A percentile compares a stretch with the other conserved stretches of the same genome.
Conservation (phyloP, 371 early-diverging fungal genomes). For the Mortierella sp. region DNA sequence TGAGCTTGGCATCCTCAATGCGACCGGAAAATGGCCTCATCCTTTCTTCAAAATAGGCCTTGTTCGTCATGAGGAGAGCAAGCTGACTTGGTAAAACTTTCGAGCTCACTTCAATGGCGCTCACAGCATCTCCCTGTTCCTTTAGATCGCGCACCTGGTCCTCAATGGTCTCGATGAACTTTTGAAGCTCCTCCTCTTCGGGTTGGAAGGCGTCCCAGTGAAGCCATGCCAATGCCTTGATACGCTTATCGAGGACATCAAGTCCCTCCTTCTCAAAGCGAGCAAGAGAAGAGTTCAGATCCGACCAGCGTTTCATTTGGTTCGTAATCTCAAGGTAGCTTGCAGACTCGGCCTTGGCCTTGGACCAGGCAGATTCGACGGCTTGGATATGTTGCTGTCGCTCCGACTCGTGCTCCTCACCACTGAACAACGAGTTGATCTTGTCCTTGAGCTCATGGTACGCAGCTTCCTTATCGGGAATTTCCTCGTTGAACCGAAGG, state of each 20-base stretch:
- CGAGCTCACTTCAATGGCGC: background rate
- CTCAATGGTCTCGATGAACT: conserved; percentile 24
- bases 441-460: conserved; percentile 23
- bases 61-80: conserved; percentile 29
- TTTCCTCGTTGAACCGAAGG: conserved; percentile 7
- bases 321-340: conserved; percentile 25
- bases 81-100: conserved; percentile 15
- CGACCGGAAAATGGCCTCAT: conserved; percentile 19
- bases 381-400: conserved; percentile 13
- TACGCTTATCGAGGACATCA: conserved; percentile 45
- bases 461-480: conserved; percentile 10
- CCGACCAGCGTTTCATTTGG: conserved; percentile 42
- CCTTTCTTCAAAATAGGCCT: conserved; percentile 22
- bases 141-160: conserved; percentile 22
- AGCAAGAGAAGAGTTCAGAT: conserved; percentile 13
- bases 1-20: conserved; percentile 29
- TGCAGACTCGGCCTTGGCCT: conserved; percentile 11
- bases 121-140: conserved; percentile 17
- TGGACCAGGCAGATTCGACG: conserved; percentile 30
- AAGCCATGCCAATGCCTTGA: conserved; percentile 48
- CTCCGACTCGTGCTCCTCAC: conserved; percentile 17
- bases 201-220: conserved; percentile 51
- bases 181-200: conserved; percentile 37
- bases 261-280: conserved; percentile 40
- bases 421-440: conserved; percentile 13